These are phyloP conservation scores for Cyberlindnera saturnus DNA, from an alignment of 805 yeast species.

Conservation along the genomic window DNA sequence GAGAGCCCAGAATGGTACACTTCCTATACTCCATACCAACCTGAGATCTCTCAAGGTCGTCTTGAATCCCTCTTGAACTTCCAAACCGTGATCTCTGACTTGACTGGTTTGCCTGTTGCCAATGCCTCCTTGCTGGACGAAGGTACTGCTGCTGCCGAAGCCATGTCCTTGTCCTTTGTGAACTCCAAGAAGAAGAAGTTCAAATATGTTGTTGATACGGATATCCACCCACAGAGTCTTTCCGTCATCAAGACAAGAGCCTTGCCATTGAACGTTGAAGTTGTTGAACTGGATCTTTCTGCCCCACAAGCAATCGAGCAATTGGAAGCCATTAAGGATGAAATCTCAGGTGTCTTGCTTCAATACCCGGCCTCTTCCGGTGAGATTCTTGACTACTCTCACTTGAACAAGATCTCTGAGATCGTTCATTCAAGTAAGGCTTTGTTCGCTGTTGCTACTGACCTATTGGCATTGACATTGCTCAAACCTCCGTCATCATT, in stretches of 20 bases:
- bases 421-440: constrained; percentile 68
- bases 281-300: constrained; percentile 51
- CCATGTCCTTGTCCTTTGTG: constrained; percentile 80
- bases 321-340: constrained; percentile 28
- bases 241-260: constrained; percentile 80
- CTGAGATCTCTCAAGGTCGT: constrained; percentile 96
- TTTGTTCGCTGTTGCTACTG: constrained; percentile 81
- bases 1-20: constrained; percentile 99
- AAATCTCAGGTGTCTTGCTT: constrained; percentile 73
- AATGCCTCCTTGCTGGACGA: constrained; percentile 94
- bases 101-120: constrained; percentile 92
- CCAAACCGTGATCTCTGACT: constrained; percentile 86
- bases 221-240: constrained; percentile 80
- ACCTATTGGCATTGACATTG: constrained; percentile 80
- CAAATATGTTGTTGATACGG: constrained; percentile 65
- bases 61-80: constrained; percentile 83
- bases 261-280: constrained; percentile 58
- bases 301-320: constrained; percentile 32
- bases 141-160: constrained; percentile 97
- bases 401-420: constrained; percentile 52
- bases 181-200: constrained; percentile 59
- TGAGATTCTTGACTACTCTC: constrained; percentile 40
- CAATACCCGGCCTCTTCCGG: constrained; percentile 94
- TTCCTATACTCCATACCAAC: constrained; percentile 97
- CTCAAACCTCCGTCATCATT: constrained; percentile 78